Evolutionary conservation across 768 basidiomycete genomes (phyloP).

Genomic region (Saitozyma podzolica): DNA sequence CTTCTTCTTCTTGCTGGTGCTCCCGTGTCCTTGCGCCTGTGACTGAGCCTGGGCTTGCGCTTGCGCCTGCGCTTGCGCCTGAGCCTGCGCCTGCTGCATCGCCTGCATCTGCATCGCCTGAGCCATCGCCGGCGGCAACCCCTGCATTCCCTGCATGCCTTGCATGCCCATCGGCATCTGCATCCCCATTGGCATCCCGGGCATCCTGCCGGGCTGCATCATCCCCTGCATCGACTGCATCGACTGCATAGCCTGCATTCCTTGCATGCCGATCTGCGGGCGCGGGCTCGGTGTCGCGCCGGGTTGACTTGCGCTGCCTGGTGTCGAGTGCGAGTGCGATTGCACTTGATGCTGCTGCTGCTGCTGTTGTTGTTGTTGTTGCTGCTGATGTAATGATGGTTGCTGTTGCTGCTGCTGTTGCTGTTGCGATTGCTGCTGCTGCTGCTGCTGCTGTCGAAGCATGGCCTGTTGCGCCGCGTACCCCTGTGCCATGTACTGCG

Average conservation of each 20-base stretch:
- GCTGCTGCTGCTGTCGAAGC: not conserved
- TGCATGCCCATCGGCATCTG: not conserved
- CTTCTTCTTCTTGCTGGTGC: not conserved
- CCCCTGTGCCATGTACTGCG: not conserved
- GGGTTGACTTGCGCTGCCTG: not conserved
- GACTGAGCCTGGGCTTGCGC: not conserved
- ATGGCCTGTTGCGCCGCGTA: not conserved
- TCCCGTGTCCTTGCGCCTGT: conserved; percentile 2
- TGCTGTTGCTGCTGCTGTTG: too few relatives aligned
- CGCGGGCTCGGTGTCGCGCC: not conserved
- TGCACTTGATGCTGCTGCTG: too few relatives aligned
- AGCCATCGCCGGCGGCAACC: not conserved
- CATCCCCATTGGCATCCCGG: not conserved
- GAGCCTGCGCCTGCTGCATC: not conserved
- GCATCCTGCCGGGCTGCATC: not conserved
- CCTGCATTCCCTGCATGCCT: conserved; percentile 11
- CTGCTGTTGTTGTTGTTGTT: too few relatives aligned
- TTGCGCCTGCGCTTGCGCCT: not conserved
- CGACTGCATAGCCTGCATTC: conserved; percentile 9
- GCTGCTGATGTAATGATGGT: too few relatives aligned
- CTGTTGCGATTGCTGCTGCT: not conserved
- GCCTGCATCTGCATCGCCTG: not conserved
- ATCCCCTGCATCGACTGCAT: not conserved
- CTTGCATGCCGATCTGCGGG: not conserved
- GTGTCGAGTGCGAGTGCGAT: too few relatives aligned